These are phyloP conservation scores for Amanita inopinata DNA, from an alignment of 768 basidiomycete species.

Conservation along the genomic window DNA sequence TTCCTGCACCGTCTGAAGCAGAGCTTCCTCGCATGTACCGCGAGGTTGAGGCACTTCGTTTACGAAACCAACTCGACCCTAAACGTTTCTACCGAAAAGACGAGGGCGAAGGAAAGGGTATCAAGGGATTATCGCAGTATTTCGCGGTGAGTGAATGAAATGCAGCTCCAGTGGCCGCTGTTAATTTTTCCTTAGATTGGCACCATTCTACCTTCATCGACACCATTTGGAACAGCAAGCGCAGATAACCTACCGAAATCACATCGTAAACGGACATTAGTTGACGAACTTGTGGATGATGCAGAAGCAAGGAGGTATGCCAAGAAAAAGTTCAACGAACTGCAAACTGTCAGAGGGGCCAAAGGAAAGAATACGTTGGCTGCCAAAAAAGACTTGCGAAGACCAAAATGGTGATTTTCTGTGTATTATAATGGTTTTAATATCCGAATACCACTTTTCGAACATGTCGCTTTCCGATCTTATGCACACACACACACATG, in stretches of 20 bases:
- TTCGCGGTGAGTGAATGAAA: slow-evolving; percentile 60
- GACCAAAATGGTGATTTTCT: slow-evolving; percentile 54
- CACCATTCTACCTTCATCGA: slow-evolving; percentile 57
- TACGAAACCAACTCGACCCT: slow-evolving; percentile 84
- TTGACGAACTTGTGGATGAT: slow-evolving; percentile 86
- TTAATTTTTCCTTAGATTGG: slow-evolving; percentile 48
- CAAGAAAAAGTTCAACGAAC: slow-evolving; percentile 83
- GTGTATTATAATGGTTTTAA: neutral
- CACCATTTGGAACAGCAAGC: slow-evolving; percentile 64
- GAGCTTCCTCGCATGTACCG: slow-evolving; percentile 72
- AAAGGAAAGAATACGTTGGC: slow-evolving; percentile 64
- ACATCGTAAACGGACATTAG: slow-evolving; percentile 69
- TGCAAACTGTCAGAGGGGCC: slow-evolving; percentile 58
- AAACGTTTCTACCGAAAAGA: slow-evolving; percentile 89
- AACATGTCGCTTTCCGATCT: too few species aligned
- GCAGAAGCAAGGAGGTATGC: slow-evolving; percentile 79
- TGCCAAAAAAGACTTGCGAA: slow-evolving; percentile 51
- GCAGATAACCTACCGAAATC: slow-evolving; percentile 63
- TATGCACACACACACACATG: too few species aligned
- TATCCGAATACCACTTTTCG: too few species aligned
- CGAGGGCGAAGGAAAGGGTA: slow-evolving; percentile 75
- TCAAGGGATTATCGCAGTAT: slow-evolving; percentile 78
- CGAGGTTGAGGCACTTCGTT: slow-evolving; percentile 79
- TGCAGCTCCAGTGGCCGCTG: slow-evolving; percentile 2
- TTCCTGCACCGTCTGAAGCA: slow-evolving; percentile 73